These are phyloP conservation scores for Hirschioporus abietinus DNA, from an alignment of 768 basidiomycete genomes.

Conservation along the genomic window DNA sequence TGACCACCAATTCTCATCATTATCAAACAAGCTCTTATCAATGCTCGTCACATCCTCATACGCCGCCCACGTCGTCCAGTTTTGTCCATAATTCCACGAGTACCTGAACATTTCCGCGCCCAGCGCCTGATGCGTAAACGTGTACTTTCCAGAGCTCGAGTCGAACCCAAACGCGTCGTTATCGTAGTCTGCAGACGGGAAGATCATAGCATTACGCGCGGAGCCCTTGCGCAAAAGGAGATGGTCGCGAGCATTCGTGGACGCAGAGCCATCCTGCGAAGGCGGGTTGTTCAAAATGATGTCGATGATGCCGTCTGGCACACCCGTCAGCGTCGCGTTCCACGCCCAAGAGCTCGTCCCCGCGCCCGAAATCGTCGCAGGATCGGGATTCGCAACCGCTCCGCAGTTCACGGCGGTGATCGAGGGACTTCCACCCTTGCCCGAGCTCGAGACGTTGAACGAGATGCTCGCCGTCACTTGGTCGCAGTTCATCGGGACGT, in stretches of 20 bases:
- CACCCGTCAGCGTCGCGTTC: constrained; percentile 65
- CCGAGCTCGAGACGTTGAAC: constrained; percentile 67
- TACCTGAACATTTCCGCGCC: constrained; percentile 89
- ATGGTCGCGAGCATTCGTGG: constrained; percentile 70
- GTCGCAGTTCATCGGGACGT: constrained; percentile 65
- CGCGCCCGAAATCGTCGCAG: constrained; percentile 47
- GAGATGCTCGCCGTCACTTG: constrained; percentile 58
- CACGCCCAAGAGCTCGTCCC: constrained; percentile 63
- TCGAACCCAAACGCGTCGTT: constrained; percentile 25
- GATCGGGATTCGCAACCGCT: constrained; percentile 40
- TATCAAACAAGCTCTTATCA: constrained; percentile 48
- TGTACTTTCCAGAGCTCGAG: constrained; percentile 54
- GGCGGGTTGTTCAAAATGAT: constrained; percentile 59
- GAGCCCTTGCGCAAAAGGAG: constrained; percentile 78
- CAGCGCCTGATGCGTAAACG: constrained; percentile 74
- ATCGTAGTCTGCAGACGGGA: constrained; percentile 78
- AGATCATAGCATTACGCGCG: constrained; percentile 77
- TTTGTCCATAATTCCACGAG: constrained; percentile 79
- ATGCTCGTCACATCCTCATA: constrained; percentile 76
- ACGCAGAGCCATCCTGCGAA: constrained; percentile 33
- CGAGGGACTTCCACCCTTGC: constrained; percentile 50
- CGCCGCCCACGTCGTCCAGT: constrained; percentile 74
- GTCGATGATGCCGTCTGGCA: constrained; percentile 80
- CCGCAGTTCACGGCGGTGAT: constrained; percentile 45
- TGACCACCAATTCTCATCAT: constrained; percentile 55